phyloP scores from a whole-genome alignment of 148 eudicot species.

The Chenopodium quinoa region DNA sequence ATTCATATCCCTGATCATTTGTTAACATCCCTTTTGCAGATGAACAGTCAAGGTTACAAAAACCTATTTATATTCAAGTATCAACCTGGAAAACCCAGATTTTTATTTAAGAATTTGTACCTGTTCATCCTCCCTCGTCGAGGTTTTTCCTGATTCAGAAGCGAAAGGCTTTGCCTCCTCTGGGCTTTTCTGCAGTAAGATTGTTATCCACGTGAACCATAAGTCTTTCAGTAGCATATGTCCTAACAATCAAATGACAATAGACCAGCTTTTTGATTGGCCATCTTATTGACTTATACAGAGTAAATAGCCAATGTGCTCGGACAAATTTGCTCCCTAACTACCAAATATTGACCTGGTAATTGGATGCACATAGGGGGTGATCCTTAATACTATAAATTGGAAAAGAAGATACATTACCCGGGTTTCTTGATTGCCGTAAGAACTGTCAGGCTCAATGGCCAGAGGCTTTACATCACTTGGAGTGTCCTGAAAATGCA shows the following conservation, averaged over 20 bases:
- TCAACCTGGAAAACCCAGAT: not conserved
- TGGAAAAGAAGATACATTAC: not conserved
- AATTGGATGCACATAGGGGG: not conserved
- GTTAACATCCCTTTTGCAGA: not conserved
- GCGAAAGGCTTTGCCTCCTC: slow-evolving; percentile 27
- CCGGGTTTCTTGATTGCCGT: slow-evolving; percentile 20
- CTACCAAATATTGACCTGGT: not conserved
- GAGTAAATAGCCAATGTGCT: not conserved
- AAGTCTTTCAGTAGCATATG: not conserved
- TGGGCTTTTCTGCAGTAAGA: slow-evolving; percentile 29
- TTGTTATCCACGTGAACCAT: slow-evolving; percentile 9
- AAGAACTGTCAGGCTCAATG: slow-evolving; percentile 19
- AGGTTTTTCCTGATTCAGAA: slow-evolving; percentile 31
- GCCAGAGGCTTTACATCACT: slow-evolving; percentile 29
- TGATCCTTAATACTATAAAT: not conserved
- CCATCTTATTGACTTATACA: no score
- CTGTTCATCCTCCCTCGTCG: slow-evolving; percentile 32
- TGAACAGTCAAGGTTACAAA: not conserved
- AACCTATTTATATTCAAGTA: not conserved
- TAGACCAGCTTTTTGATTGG: no score
- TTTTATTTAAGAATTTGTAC: slow-evolving; percentile 22
- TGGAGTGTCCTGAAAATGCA: slow-evolving; percentile 28
- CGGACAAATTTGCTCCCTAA: not conserved
- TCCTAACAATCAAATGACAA: no score
- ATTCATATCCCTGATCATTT: not conserved